phyloP scores from a whole-genome alignment of 164 flowering plant genomes.

The Houttuynia cordata region DNA sequence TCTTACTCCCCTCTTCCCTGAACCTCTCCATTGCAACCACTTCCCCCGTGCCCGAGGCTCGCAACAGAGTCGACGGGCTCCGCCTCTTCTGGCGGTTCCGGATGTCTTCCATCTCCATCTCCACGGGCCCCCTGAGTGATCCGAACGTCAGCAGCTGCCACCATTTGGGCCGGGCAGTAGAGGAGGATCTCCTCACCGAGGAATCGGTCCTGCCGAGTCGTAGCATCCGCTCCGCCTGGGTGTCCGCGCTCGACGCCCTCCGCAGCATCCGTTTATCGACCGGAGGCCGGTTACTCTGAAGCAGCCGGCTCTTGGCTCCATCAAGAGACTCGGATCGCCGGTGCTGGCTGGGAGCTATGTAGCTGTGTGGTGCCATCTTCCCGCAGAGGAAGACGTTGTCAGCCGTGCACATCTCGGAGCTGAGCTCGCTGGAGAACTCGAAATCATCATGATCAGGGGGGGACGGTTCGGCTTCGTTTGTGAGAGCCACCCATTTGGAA shows the following conservation, averaged over 20 bases:
- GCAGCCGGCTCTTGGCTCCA: conserved; percentile 2
- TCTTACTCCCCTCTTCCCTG: conserved; percentile 11
- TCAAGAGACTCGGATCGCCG: conserved; percentile 2
- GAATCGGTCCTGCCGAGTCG: conserved; percentile 2
- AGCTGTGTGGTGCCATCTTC: conserved; percentile 28
- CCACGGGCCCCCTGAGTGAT: conserved; percentile 36
- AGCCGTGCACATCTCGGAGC: conserved; percentile 30
- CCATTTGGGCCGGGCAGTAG: conserved; percentile 16
- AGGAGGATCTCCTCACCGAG: not conserved
- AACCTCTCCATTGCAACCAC: no score
- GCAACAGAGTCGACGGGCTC: conserved; percentile 11
- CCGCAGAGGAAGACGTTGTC: conserved; percentile 53
- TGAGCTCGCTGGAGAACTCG: conserved; percentile 33
- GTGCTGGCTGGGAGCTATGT: not conserved
- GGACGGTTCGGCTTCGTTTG: not conserved
- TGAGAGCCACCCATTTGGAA: no score
- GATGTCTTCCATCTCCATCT: conserved; percentile 34
- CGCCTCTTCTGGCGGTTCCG: conserved; percentile 15
- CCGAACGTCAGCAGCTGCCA: conserved; percentile 33
- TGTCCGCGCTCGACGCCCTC: conserved; percentile 13
- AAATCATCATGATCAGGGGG: conserved; percentile 18
- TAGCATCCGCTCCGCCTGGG: not conserved
- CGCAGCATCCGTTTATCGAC: conserved; percentile 18
- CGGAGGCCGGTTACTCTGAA: conserved; percentile 20
- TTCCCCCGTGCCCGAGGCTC: conserved; percentile 6